Evolutionary conservation across 805 yeast genomes (phyloP).

Genomic region (Spencermartinsiella europaea): DNA sequence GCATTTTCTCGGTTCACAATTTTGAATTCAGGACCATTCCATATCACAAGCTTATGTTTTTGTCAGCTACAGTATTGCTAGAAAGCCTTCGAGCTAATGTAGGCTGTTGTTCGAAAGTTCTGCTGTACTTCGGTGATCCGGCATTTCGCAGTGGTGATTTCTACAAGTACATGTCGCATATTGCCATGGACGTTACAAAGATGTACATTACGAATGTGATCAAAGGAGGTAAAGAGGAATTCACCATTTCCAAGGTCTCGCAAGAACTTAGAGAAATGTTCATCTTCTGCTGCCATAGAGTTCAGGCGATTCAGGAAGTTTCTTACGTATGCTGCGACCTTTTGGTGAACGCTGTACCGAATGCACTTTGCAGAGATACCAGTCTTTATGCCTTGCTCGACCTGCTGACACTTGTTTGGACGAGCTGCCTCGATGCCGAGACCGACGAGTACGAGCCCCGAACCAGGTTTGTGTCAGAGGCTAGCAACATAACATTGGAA

Average conservation of each 20-base stretch:
- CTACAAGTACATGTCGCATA: constrained; percentile 59
- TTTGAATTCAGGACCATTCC: constrained; percentile 53
- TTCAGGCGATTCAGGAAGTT: constrained; percentile 65
- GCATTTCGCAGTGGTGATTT: constrained; percentile 64
- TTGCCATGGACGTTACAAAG: constrained; percentile 55
- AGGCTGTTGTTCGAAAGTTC: constrained; percentile 75
- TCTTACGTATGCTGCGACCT: constrained; percentile 74
- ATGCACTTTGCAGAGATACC: constrained; percentile 67
- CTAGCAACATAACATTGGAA: constrained; percentile 45
- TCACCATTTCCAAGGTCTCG: constrained; percentile 56
- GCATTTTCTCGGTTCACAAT: constrained; percentile 42
- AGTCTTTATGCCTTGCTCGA: constrained; percentile 79
- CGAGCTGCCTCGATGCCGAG: constrained; percentile 78
- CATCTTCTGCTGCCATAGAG: constrained; percentile 71
- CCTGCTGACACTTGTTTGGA: constrained; percentile 67
- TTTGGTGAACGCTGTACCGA: constrained; percentile 62
- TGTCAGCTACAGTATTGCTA: constrained; percentile 73
- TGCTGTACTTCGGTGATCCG: constrained; percentile 82
- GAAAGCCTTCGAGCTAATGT: constrained; percentile 73
- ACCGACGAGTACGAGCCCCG: constrained; percentile 80
- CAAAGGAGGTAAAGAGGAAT: constrained; percentile 48
- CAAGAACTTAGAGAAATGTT: constrained; percentile 65
- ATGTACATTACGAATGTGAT: constrained; percentile 52
- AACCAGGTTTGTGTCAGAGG: constrained; percentile 50
- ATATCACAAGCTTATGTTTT: constrained; percentile 76